Conservation (phyloP, 768 basidiomycete species). For the Epithele typhae region DNA sequence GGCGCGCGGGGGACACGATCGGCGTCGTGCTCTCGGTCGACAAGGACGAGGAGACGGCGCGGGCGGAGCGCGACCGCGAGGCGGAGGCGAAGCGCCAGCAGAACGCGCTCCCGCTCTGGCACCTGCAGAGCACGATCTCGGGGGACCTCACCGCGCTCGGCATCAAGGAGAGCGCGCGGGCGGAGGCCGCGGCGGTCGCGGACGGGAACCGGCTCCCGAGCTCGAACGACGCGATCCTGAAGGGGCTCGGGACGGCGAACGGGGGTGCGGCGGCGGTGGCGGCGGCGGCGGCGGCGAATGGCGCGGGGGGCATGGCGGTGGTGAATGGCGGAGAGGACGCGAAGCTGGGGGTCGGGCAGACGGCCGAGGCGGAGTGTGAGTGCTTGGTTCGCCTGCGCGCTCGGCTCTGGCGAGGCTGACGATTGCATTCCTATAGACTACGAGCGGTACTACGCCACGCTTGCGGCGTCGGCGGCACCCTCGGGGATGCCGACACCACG, state of each 20-base stretch:
- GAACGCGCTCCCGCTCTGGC: constrained; percentile 92
- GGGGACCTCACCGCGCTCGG: constrained; percentile 89
- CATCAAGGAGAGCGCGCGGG: constrained; percentile 63
- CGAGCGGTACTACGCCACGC: constrained; percentile 78
- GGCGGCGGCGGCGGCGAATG: constrained; percentile 24
- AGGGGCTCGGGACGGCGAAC: constrained; percentile 56
- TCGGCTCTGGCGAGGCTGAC: constrained; percentile 1
- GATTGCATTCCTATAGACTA: constrained; percentile 44
- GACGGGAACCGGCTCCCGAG: constrained; percentile 27
- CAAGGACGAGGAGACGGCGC: constrained; percentile 75
- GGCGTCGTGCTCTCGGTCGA: constrained; percentile 87
- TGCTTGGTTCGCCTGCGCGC: constrained; percentile 3
- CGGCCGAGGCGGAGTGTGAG: constrained; percentile 66
- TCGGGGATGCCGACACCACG: constrained; percentile 63
- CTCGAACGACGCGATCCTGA: constrained; percentile 71
- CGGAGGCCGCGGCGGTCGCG: constrained; percentile 29
- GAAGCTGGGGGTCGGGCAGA: constrained; percentile 41
- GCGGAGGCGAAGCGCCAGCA: constrained; percentile 84
- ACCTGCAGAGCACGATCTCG: constrained; percentile 92
- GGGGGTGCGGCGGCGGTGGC: constrained; percentile 25
- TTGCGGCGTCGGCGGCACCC: constrained; percentile 58
- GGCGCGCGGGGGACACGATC: constrained; percentile 69
- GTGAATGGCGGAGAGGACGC: constrained; percentile 23
- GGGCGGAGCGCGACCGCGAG: constrained; percentile 71
- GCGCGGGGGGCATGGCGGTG: background rate